Evolutionary conservation across 2,329 filamentous ascomycete species (phyloP).

Genomic region (Gaeumannomyces sp.): DNA sequence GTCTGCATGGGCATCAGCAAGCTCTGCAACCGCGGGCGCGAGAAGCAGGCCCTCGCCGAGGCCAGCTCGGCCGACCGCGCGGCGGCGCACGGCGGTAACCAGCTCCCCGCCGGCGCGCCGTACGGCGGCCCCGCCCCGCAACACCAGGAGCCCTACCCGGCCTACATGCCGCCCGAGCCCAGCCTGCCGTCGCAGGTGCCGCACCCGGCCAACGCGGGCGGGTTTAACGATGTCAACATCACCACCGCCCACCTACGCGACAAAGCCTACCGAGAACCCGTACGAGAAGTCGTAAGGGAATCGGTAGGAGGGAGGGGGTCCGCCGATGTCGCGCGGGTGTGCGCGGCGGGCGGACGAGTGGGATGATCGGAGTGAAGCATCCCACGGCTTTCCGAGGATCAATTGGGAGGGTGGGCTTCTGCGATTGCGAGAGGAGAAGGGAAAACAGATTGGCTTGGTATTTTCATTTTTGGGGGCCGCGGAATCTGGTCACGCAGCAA

Average conservation of each 20-base stretch:
- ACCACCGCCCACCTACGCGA: neutral
- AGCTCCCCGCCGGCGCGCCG: neutral
- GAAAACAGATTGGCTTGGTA: neutral
- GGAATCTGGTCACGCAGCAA: neutral
- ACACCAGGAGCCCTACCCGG: neutral
- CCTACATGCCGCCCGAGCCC: neutral
- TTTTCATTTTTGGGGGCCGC: neutral
- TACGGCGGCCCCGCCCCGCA: neutral
- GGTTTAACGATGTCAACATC: neutral
- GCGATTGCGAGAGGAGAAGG: neutral
- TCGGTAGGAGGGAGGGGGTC: neutral
- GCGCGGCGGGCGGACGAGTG: neutral
- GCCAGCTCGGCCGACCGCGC: neutral
- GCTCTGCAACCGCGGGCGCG: conserved; percentile 5
- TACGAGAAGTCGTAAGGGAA: neutral
- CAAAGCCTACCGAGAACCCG: neutral
- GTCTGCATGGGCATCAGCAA: conserved; percentile 4
- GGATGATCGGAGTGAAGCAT: neutral
- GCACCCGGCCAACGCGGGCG: neutral
- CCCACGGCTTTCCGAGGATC: no score
- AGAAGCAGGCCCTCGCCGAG: neutral
- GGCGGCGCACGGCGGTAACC: no score
- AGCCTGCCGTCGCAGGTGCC: neutral
- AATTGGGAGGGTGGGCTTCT: no score
- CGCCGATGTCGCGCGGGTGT: neutral